A percentile compares a stretch with the other conserved stretches of the same genome.
These are phyloP conservation scores for Tanacetum coccineum DNA, from an alignment of 129 eudicot species.

Conservation along the genomic window DNA sequence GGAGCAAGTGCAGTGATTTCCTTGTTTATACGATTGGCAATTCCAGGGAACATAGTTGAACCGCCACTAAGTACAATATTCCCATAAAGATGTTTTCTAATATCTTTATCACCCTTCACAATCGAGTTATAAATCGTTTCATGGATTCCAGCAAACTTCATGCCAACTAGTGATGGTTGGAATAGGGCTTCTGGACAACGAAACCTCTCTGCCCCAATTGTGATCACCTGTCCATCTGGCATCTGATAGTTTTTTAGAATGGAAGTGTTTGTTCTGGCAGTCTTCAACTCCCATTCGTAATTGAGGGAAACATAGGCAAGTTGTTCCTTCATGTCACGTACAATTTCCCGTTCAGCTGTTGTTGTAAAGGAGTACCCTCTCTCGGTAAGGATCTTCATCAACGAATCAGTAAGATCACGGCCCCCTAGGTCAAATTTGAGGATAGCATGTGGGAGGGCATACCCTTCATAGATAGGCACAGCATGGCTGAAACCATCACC, in stretches of 20 bases:
- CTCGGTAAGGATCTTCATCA: conserved; percentile 62
- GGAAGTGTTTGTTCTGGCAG: conserved; percentile 53
- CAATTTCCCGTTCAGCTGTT: conserved; percentile 72
- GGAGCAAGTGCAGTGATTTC: too few relatives aligned
- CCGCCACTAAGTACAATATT: too few relatives aligned
- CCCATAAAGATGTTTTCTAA: too few relatives aligned
- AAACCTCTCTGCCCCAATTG: background rate
- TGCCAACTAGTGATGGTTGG: too few relatives aligned
- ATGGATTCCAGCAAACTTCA: too few relatives aligned
- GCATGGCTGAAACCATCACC: conserved; percentile 63
- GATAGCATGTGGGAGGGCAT: conserved; percentile 59
- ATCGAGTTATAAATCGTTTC: too few relatives aligned
- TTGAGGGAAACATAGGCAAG: conserved; percentile 64
- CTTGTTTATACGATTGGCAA: too few relatives aligned
- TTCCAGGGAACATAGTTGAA: too few relatives aligned
- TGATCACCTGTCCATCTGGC: conserved; percentile 32
- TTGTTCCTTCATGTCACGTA: conserved; percentile 63
- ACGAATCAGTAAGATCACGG: conserved; percentile 54
- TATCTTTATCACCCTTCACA: too few relatives aligned
- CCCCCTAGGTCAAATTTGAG: conserved; percentile 61
- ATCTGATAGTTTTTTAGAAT: conserved; percentile 54
- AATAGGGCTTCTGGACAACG: too few relatives aligned
- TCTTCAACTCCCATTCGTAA: conserved; percentile 59
- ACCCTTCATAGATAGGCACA: conserved; percentile 56
- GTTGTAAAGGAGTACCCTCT: conserved; percentile 75